Evolutionary conservation across 345 rosid genomes (phyloP).

Genomic region (Atalantia buxifolia): DNA sequence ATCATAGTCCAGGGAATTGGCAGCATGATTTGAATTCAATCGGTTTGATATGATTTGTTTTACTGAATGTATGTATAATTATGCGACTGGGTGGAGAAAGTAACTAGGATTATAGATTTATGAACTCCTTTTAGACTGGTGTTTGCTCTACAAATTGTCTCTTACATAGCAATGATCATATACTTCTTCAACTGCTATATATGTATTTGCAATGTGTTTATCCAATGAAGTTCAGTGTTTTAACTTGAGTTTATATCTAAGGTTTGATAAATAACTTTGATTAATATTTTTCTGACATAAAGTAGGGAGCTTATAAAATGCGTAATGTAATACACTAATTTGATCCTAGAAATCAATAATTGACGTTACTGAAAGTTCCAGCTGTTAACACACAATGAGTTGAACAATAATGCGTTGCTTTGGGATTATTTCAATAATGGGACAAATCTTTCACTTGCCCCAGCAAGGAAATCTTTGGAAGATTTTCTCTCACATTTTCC

Average conservation of each 20-base stretch:
- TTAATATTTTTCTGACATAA: too few species aligned
- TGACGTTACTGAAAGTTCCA: neutral
- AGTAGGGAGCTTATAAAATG: neutral
- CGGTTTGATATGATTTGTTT: neutral
- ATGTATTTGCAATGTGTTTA: neutral
- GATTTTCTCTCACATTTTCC: neutral
- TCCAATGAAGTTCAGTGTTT: neutral
- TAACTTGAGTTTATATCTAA: neutral
- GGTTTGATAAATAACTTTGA: neutral
- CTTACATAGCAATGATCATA: neutral
- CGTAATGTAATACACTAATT: neutral
- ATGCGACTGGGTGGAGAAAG: neutral
- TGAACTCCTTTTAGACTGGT: neutral
- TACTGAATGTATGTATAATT: conserved; percentile 12
- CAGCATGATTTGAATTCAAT: conserved; percentile 13
- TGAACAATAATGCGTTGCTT: neutral
- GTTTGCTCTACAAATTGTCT: neutral
- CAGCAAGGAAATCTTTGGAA: neutral
- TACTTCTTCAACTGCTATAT: neutral
- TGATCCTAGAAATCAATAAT: neutral
- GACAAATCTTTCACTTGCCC: conserved; percentile 7
- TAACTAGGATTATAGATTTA: neutral
- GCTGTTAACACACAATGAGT: neutral
- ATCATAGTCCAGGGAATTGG: conserved; percentile 1
- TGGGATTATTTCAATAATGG: neutral